phyloP scores from a whole-genome alignment of 441 rosid species.

The Brassica balearica region DNA sequence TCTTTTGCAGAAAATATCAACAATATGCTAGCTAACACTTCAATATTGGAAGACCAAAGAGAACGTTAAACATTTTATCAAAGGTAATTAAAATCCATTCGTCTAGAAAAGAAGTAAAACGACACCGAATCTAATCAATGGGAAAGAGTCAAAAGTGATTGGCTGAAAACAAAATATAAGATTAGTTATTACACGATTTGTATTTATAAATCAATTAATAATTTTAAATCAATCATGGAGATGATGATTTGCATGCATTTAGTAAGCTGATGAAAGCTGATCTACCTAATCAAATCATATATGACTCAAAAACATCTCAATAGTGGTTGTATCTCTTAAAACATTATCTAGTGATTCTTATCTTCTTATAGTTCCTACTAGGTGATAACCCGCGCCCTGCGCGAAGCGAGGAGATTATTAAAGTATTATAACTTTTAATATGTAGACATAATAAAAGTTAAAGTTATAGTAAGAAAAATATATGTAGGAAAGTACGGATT shows the following conservation, averaged over 20 bases:
- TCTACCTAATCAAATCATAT: conserved; percentile 1
- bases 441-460: too few species aligned
- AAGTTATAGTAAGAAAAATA: too few species aligned
- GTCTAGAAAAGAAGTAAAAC: background rate
- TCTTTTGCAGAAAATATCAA: too few species aligned
- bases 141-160: background rate
- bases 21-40: too few species aligned
- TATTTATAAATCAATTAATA: background rate
- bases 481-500: too few species aligned
- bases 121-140: background rate
- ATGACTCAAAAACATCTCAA: background rate
- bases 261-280: background rate
- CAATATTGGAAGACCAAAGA: too few species aligned
- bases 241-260: background rate
- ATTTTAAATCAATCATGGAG: background rate
- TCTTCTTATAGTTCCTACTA: background rate
- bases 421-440: too few species aligned
- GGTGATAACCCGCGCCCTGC: too few species aligned
- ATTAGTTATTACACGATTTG: background rate
- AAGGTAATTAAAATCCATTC: background rate
- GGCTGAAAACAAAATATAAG: background rate
- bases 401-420: too few species aligned
- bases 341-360: background rate
- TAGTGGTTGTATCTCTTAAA: background rate
- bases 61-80: background rate